These are phyloP conservation scores for Penicillium chermesinum DNA, from an alignment of 495 filamentous ascomycete genomes.

Conservation along the genomic window DNA sequence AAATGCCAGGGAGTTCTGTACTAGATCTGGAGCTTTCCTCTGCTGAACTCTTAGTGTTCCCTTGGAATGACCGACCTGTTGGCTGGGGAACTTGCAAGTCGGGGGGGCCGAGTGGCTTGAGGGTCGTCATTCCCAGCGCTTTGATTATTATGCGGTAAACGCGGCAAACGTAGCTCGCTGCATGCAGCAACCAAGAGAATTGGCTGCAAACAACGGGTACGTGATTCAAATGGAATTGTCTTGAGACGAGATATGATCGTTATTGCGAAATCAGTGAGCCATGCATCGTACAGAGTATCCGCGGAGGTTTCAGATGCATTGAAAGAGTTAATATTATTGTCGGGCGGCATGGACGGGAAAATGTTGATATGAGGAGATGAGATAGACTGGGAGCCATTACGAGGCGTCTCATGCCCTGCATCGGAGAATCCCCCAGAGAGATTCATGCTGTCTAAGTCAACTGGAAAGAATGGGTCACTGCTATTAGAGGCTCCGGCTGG, in stretches of 20 bases:
- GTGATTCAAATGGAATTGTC: slow-evolving; percentile 47
- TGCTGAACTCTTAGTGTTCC: neutral
- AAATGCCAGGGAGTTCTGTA: slow-evolving; percentile 27
- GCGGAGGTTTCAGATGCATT: neutral
- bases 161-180: slow-evolving; percentile 45
- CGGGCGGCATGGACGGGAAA: slow-evolving; percentile 3
- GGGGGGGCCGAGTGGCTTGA: too few relatives aligned
- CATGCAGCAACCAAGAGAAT: slow-evolving; percentile 48
- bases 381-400: neutral
- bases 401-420: neutral
- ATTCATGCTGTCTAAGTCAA: slow-evolving; percentile 24
- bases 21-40: slow-evolving; percentile 6
- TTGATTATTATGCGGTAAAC: neutral
- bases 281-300: slow-evolving; percentile 31
- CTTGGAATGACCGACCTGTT: neutral
- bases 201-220: slow-evolving; percentile 51
- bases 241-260: slow-evolving; percentile 49
- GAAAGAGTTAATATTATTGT: slow-evolving; percentile 1
- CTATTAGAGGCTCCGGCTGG: slow-evolving; percentile 3
- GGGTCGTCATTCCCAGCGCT: neutral
- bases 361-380: slow-evolving; percentile 3
- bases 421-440: slow-evolving; percentile 19
- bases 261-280: slow-evolving; percentile 50
- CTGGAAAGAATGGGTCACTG: slow-evolving; percentile 27
- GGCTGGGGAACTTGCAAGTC: too few relatives aligned